Evolutionary conservation across 2,329 filamentous ascomycete species (phyloP), one percentile per base, ranked within the genome.

Genomic region (Pseudogymnoascus sp.): DNA sequence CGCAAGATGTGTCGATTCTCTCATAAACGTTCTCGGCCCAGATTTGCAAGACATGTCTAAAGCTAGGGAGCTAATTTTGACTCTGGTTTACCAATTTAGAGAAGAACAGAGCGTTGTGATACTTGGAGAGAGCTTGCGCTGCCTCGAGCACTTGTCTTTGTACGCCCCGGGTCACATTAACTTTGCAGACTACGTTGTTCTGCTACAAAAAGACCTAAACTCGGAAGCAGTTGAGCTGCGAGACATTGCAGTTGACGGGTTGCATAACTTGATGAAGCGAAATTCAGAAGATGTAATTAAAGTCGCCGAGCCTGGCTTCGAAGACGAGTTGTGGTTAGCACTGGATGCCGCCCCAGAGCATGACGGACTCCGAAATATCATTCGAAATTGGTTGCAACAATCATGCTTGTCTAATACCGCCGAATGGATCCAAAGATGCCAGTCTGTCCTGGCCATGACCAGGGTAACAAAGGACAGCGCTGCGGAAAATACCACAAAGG

Each of bases 181-280:
- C 60, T 95, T 96, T 68, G 78, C 80, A 0, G 85, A 86, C 62
- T 97, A 99, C 68, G 91, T 99, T 40, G 87, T 85, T 68, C 80
- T 88, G 13, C 76, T 99, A 10, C 93, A 97, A 70, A 83, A 81
- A 50, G 87, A 93, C 65, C 79, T 97, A 40, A 83, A 84, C 44
- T 90, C 88, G 0, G 80, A 84, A 15, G 84, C 87, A 59, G 76
- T 81, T 4, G 81, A 88, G 17, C 82, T 97, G 39, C 83, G 88
- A 60, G 87, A 92, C 69, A 87, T 89, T 65, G 91, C 92, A 1
- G 83, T 97, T 10, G 89, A 95, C 71, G 93, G 92, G 1, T 77
- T 99, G 0, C 92, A 96, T 69, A 96, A 95, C 65, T 81, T 97
- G 36, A 97, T 99, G 92, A 93, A 96, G 74, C 83, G 92, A 54